phyloP scores from a whole-genome alignment of 164 flowering plant genomes.

The Tetrastigma voinierianum region DNA sequence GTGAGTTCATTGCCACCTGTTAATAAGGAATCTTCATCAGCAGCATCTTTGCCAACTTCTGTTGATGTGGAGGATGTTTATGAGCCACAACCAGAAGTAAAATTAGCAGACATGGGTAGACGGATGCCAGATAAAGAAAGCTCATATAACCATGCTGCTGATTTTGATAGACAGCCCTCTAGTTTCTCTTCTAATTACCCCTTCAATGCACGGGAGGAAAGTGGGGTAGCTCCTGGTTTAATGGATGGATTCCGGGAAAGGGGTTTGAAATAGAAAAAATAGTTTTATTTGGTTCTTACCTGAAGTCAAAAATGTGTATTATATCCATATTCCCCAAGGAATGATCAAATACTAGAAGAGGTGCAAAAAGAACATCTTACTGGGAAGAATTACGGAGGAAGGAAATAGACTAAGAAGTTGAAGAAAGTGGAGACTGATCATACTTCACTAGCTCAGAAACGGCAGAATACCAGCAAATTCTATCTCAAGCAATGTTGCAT shows the following conservation, averaged over 20 bases:
- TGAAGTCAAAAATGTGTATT: constrained; percentile 31
- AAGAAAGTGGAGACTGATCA: constrained; percentile 48
- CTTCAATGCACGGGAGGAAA: constrained; percentile 46
- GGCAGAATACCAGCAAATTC: constrained; percentile 42
- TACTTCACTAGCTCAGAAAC: constrained; percentile 37
- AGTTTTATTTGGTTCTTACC: constrained; percentile 38
- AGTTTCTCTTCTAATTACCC: constrained; percentile 34
- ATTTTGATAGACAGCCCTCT: constrained; percentile 39
- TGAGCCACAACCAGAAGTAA: constrained; percentile 57
- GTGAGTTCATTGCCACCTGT: constrained; percentile 35
- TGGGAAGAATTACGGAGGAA: too few relatives aligned
- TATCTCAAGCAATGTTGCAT: constrained; percentile 29
- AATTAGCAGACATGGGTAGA: constrained; percentile 45
- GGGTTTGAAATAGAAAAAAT: constrained; percentile 40
- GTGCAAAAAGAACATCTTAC: too few relatives aligned
- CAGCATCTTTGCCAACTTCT: constrained; percentile 39
- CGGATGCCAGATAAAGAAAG: constrained; percentile 56
- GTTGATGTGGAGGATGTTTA: constrained; percentile 44
- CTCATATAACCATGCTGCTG: constrained; percentile 40
- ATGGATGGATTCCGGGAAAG: constrained; percentile 60
- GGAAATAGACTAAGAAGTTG: too few relatives aligned
- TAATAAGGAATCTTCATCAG: constrained; percentile 54
- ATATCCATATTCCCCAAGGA: constrained; percentile 39
- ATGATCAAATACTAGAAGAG: too few relatives aligned
- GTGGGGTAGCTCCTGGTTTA: constrained; percentile 37